phyloP scores from a whole-genome alignment of 2,329 filamentous ascomycete species.

The Aureobasidium uvarum region DNA sequence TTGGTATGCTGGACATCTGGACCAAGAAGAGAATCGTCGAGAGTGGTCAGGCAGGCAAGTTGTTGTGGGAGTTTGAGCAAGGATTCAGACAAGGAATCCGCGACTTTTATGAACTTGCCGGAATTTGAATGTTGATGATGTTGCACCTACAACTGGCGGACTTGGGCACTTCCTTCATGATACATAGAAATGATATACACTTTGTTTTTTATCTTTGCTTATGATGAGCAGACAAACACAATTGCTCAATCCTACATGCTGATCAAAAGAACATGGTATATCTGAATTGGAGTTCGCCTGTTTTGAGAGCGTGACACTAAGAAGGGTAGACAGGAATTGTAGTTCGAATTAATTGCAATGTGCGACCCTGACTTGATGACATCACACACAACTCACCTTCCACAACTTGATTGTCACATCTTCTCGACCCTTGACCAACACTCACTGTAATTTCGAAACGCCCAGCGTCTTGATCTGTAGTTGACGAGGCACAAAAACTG shows the following conservation, averaged over 20 bases:
- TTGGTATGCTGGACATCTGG: constrained; percentile 61
- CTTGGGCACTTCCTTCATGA: neutral
- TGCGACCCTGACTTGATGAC: constrained; percentile 3
- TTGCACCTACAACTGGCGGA: neutral
- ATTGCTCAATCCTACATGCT: neutral
- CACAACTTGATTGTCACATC: neutral
- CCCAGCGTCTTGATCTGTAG: neutral
- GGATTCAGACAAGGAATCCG: constrained; percentile 49
- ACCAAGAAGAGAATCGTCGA: constrained; percentile 55
- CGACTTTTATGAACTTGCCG: constrained; percentile 42
- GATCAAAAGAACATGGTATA: too few species aligned
- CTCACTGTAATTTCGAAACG: too few species aligned
- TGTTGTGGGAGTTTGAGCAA: constrained; percentile 54
- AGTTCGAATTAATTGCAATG: neutral
- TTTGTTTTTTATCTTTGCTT: too few species aligned
- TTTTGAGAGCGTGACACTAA: too few species aligned
- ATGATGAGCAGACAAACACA: neutral
- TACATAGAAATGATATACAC: neutral
- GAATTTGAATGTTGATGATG: constrained; percentile 29
- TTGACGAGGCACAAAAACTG: neutral
- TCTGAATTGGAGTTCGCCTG: too few species aligned
- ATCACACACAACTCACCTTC: neutral
- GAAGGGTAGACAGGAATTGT: neutral
- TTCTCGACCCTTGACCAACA: neutral
- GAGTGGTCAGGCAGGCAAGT: constrained; percentile 48